Conservation (phyloP, 1,284 basidiomycete species). For the Cystobasidium pallidum region DNA sequence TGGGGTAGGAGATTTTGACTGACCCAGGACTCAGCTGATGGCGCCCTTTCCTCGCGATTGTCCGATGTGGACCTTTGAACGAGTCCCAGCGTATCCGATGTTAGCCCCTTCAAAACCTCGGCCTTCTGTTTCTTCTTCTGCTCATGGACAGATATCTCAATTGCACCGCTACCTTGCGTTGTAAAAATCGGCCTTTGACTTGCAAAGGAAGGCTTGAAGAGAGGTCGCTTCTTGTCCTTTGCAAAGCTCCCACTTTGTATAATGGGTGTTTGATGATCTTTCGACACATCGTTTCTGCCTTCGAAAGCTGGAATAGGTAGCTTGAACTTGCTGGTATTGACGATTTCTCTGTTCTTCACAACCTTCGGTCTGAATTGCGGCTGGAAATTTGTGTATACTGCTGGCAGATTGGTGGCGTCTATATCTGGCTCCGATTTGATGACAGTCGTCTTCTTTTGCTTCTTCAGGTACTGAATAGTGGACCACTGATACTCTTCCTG, state of each 20-base stretch:
- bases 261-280: not conserved
- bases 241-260: not conserved
- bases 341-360: slow-evolving; percentile 1
- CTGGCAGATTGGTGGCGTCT: not conserved
- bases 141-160: slow-evolving; percentile 18
- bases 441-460: slow-evolving; percentile 7
- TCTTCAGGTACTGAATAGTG: slow-evolving; percentile 2
- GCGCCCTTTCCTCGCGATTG: not conserved
- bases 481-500: slow-evolving; percentile 7
- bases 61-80: not conserved
- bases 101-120: slow-evolving; percentile 4
- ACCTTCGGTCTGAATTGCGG: slow-evolving; percentile 32
- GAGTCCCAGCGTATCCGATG: not conserved
- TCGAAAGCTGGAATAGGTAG: slow-evolving; percentile 16
- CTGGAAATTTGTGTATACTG: slow-evolving; percentile 20
- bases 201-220: slow-evolving; percentile 8
- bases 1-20: not conserved
- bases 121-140: not conserved
- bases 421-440: not conserved
- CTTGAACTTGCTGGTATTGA: slow-evolving; percentile 6
- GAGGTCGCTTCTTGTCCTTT: not conserved
- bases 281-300: not conserved
- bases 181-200: not conserved
- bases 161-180: not conserved
- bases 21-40: not conserved